phyloP scores from a whole-genome alignment of 352 stramenopile genomes.

The Globisporangium nunn region DNA sequence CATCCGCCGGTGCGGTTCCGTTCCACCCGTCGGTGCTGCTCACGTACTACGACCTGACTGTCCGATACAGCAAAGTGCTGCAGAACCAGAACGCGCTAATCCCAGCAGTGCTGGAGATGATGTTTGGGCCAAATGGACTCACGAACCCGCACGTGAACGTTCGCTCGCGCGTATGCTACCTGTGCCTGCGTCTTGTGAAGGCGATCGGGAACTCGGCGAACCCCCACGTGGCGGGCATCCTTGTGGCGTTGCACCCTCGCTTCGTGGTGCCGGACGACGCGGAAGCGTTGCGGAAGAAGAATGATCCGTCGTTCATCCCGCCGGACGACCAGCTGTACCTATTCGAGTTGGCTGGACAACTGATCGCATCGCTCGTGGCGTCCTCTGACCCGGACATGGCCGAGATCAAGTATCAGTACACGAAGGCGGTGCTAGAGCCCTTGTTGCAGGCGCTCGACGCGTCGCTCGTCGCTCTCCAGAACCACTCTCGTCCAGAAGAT shows the following conservation, averaged over 20 bases:
- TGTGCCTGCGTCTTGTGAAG: slow-evolving; percentile 80
- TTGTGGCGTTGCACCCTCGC: slow-evolving; percentile 56
- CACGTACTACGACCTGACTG: slow-evolving; percentile 76
- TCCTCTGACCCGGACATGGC: slow-evolving; percentile 25
- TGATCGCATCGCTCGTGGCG: slow-evolving; percentile 58
- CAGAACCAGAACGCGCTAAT: slow-evolving; percentile 64
- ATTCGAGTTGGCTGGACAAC: slow-evolving; percentile 78
- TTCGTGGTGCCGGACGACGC: slow-evolving; percentile 46
- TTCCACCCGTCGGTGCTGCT: slow-evolving; percentile 56
- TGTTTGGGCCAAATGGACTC: slow-evolving; percentile 77
- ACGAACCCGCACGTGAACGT: slow-evolving; percentile 46
- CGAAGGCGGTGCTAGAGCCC: slow-evolving; percentile 63
- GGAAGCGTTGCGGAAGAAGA: slow-evolving; percentile 24
- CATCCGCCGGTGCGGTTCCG: slow-evolving; percentile 11
- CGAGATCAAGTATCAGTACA: slow-evolving; percentile 74
- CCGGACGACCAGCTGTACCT: slow-evolving; percentile 81
- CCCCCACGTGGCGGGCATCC: slow-evolving; percentile 70
- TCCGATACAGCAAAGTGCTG: slow-evolving; percentile 70
- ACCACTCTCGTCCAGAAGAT: slow-evolving; percentile 25
- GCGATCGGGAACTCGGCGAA: slow-evolving; percentile 54
- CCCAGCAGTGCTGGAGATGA: slow-evolving; percentile 64
- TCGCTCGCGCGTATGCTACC: slow-evolving; percentile 78
- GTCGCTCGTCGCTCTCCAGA: slow-evolving; percentile 30
- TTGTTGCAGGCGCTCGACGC: slow-evolving; percentile 54
- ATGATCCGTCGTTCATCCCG: slow-evolving; percentile 45